Evolutionary conservation across 2,329 filamentous ascomycete species (phyloP).

Genomic region (Exophiala sp.): DNA sequence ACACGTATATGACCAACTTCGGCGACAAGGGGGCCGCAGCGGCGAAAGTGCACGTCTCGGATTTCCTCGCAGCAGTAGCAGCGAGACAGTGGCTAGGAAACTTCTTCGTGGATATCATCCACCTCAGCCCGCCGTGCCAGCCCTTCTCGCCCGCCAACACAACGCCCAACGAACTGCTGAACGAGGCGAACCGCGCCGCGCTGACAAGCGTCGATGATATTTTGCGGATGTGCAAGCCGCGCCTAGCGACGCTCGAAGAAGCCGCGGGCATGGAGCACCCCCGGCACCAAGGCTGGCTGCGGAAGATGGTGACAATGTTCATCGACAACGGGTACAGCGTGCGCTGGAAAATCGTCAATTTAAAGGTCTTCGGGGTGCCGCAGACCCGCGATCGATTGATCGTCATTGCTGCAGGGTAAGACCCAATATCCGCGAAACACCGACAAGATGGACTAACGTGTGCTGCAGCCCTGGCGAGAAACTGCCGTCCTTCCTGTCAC

Average conservation of each 20-base stretch:
- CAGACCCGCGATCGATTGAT: conserved; percentile 47
- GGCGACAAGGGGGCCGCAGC: conserved; percentile 6
- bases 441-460: conserved; percentile 34
- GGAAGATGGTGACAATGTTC: conserved; percentile 57
- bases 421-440: too few relatives aligned
- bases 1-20: conserved; percentile 58
- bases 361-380: conserved; percentile 46
- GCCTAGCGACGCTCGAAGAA: conserved; percentile 72
- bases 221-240: conserved; percentile 54
- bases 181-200: conserved; percentile 61
- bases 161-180: conserved; percentile 45
- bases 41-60: conserved; percentile 40
- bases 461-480: conserved; percentile 56
- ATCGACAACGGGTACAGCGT: conserved; percentile 62
- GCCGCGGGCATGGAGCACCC: conserved; percentile 61
- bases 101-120: conserved; percentile 58
- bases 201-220: conserved; percentile 48
- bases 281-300: conserved; percentile 52
- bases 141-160: conserved; percentile 70
- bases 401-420: conserved; percentile 50
- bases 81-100: conserved; percentile 16
- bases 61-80: conserved; percentile 35
- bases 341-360: conserved; percentile 57
- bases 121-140: conserved; percentile 73
- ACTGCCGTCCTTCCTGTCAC: conserved; percentile 59